Evolutionary conservation across 2,329 filamentous ascomycete genomes (phyloP).

Genomic region (Colletotrichum tropicicola): DNA sequence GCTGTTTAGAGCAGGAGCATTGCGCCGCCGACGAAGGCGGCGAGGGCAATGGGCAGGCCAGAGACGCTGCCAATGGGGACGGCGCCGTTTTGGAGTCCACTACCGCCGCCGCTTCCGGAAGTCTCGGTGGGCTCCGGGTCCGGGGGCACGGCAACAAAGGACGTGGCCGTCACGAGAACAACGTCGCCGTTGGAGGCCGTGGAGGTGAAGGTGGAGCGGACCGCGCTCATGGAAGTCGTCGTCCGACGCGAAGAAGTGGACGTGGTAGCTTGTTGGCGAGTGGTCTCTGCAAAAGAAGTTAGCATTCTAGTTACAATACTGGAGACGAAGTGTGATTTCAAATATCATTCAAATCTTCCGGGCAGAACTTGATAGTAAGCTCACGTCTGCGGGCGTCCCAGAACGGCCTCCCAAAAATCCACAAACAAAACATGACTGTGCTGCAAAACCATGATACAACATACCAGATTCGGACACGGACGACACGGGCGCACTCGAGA

Average conservation of each 20-base stretch:
- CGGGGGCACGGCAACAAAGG: slow-evolving; percentile 55
- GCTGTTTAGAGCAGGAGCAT: slow-evolving; percentile 20
- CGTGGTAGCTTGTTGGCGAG: slow-evolving; percentile 41
- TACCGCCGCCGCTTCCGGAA: slow-evolving; percentile 31
- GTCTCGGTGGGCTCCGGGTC: slow-evolving; percentile 38
- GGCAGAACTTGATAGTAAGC: too few species aligned
- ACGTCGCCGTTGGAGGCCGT: slow-evolving; percentile 54
- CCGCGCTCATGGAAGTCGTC: slow-evolving; percentile 44
- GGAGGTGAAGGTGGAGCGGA: slow-evolving; percentile 54
- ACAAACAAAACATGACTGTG: slow-evolving; percentile 1
- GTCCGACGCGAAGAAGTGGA: slow-evolving; percentile 36
- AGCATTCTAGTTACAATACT: too few species aligned
- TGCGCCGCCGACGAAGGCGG: slow-evolving; percentile 36
- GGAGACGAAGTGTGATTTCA: not conserved
- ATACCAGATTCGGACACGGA: slow-evolving; percentile 25
- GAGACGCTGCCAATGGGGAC: slow-evolving; percentile 32
- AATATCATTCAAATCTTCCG: not conserved
- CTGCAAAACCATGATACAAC: slow-evolving; percentile 28
- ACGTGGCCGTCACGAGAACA: slow-evolving; percentile 58
- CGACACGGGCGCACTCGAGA: slow-evolving; percentile 9
- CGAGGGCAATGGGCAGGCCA: slow-evolving; percentile 33
- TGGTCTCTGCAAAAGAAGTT: slow-evolving; percentile 19
- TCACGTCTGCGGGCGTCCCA: too few species aligned
- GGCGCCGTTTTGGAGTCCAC: slow-evolving; percentile 49
- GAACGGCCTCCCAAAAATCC: not conserved